Evolutionary conservation across 768 basidiomycete genomes (phyloP), one percentile per base, ranked within the genome.

Genomic region (Imleria badia): DNA sequence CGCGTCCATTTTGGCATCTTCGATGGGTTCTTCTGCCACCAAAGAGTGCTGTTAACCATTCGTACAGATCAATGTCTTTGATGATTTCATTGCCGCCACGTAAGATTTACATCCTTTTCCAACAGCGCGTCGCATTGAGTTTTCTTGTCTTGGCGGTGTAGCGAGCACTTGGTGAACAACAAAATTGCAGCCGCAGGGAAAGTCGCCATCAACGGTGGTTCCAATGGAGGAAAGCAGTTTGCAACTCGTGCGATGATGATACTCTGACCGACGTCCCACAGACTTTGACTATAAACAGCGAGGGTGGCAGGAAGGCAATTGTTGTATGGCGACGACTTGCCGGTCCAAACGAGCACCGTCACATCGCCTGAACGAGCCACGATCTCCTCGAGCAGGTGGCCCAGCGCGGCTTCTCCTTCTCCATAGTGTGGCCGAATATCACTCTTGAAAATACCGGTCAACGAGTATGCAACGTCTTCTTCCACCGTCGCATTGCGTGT

Each of bases 11-110:
- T 40, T 38, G 11, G 9, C 48, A 4, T 49, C 38, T 5, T 31
- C 38, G 19, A 49, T 19, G 36, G n/a, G n/a, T n/a, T n/a, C n/a
- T n/a, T 33, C 38, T 17, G 23, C 45, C n/a, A 4, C 47, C n/a
- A 12, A 42, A 42, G 23, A 48, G 15, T 19, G 22, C 38, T 58
- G 35, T 54, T 55, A 50, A 57, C 48, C 19, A 31, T 17, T 26
- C 17, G 29, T 45, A 26, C 40, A 89, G 86, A 77, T 76, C 55
- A 91, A 90, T 52, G 84, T 83, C 51, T 93, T 90, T 62, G 76
- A 92, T 61, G 91, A 94, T 66, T 93, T 93, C 71, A 87, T 89
- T 58, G 82, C 87, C 8, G 89, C 88, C 30, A 83, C 85, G 89
- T 89, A 73, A 62, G 83, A 72, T 14, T 39, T 29, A 8, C 17